Percentiles rank a stretch among this genome's conserved stretches.
Conservation (phyloP, 1,284 basidiomycete genomes). For the Heliocybe sulcata region DNA sequence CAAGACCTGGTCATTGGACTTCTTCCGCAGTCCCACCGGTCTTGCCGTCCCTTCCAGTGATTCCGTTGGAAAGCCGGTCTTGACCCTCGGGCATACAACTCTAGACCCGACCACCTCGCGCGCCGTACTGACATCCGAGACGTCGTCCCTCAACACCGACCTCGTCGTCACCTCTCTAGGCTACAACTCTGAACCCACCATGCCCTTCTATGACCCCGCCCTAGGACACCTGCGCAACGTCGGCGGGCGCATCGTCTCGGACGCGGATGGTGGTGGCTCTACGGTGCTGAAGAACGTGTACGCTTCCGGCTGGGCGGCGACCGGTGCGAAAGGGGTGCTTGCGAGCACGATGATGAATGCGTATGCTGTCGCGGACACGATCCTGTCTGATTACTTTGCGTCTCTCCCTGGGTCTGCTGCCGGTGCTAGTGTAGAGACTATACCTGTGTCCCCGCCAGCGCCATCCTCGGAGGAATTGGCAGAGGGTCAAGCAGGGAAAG, state of each 20-base stretch:
- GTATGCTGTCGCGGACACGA: conserved; percentile 68
- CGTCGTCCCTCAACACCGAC: conserved; percentile 52
- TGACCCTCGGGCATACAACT: conserved; percentile 54
- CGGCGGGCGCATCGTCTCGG: conserved; percentile 42
- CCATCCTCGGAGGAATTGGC: conserved; percentile 5
- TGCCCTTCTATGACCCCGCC: conserved; percentile 44
- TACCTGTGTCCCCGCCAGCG: conserved; percentile 6
- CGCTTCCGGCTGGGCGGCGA: conserved; percentile 90
- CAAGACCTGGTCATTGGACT: conserved; percentile 78
- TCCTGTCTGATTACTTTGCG: conserved; percentile 49
- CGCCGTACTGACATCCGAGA: conserved; percentile 56
- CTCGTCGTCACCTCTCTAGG: conserved; percentile 88
- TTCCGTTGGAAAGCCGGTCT: conserved; percentile 19
- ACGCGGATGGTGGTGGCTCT: conserved; percentile 21
- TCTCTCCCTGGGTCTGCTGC: conserved; percentile 2
- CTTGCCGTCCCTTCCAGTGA: conserved; percentile 28
- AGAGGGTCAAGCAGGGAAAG: conserved; percentile 10
- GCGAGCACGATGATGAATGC: conserved; percentile 94
- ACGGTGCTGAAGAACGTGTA: conserved; percentile 64
- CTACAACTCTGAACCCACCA: conserved; percentile 66
- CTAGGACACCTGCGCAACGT: conserved; percentile 47
- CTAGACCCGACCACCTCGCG: conserved; percentile 42
- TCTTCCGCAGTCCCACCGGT: conserved; percentile 65
- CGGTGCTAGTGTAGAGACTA: conserved; percentile 1
- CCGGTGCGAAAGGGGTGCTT: conserved; percentile 89